These are phyloP conservation scores for Didymosphaeria variabile DNA, from an alignment of 2,329 filamentous ascomycete genomes.

Conservation along the genomic window DNA sequence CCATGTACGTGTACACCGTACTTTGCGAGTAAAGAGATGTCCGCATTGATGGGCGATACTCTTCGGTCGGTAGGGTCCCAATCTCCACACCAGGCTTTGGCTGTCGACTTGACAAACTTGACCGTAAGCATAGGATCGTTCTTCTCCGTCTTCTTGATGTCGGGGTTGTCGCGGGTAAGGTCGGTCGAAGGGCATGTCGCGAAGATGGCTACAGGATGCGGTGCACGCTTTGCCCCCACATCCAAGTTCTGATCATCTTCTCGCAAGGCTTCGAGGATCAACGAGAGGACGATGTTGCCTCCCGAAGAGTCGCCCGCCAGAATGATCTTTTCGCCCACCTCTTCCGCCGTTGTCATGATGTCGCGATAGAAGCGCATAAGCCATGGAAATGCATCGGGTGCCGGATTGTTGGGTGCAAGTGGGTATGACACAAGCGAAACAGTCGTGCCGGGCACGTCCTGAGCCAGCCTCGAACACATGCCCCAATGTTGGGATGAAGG, in stretches of 20 bases:
- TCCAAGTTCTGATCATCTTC: conserved; percentile 34
- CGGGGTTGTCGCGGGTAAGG: conserved; percentile 57
- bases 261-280: conserved; percentile 51
- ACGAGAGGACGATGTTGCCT: conserved; percentile 60
- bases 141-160: conserved; percentile 52
- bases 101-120: conserved; percentile 53
- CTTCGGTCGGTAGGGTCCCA: conserved; percentile 55
- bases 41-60: conserved; percentile 59
- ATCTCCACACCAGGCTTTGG: conserved; percentile 53
- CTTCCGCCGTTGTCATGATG: conserved; percentile 52
- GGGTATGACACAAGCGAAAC: conserved; percentile 63
- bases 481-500: conserved; percentile 63
- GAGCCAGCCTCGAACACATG: conserved; percentile 57
- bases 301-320: conserved; percentile 66
- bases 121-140: conserved; percentile 59
- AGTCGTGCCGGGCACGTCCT: conserved; percentile 51
- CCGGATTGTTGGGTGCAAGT: conserved; percentile 63
- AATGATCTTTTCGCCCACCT: conserved; percentile 54
- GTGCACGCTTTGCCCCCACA: conserved; percentile 13
- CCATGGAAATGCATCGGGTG: conserved; percentile 58
- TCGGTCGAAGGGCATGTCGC: conserved; percentile 61
- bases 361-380: conserved; percentile 57
- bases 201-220: conserved; percentile 52
- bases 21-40: conserved; percentile 52
- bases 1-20: conserved; percentile 61